A percentile compares a stretch with the other conserved stretches of the same genome.
Evolutionary conservation across 306 rosid species (phyloP).

Genomic region (Prinsepia uniflora): DNA sequence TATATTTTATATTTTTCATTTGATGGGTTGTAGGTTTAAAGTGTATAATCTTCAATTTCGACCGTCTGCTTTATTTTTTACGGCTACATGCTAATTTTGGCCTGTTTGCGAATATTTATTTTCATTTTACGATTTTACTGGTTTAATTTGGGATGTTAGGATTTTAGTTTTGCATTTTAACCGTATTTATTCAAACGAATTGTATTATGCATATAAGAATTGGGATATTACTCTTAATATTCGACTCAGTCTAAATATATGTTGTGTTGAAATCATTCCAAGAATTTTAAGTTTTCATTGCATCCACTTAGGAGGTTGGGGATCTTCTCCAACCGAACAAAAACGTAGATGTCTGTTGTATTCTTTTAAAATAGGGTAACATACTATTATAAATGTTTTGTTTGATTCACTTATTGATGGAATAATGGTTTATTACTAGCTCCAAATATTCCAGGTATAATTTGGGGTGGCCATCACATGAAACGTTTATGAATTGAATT

Average conservation of each 20-base stretch:
- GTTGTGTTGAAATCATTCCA: too few relatives aligned
- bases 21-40: neutral
- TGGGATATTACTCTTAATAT: neutral
- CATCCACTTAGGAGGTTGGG: neutral
- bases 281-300: neutral
- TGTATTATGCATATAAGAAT: neutral
- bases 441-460: neutral
- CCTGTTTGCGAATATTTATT: neutral
- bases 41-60: neutral
- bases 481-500: neutral
- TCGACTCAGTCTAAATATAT: neutral
- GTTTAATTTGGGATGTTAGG: neutral
- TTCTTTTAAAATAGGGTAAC: neutral
- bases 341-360: too few relatives aligned
- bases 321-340: neutral
- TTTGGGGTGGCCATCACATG: neutral
- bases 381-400: neutral
- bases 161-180: neutral
- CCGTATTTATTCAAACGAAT: neutral
- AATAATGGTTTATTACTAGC: neutral
- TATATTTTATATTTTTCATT: conserved; percentile 16
- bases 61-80: conserved; percentile 3
- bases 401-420: neutral
- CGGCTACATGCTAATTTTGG: conserved; percentile 3
- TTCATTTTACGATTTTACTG: neutral